Base-by-base conservation (phyloP, 495 filamentous ascomycete genomes). In the Bombardia bombarda region DNA sequence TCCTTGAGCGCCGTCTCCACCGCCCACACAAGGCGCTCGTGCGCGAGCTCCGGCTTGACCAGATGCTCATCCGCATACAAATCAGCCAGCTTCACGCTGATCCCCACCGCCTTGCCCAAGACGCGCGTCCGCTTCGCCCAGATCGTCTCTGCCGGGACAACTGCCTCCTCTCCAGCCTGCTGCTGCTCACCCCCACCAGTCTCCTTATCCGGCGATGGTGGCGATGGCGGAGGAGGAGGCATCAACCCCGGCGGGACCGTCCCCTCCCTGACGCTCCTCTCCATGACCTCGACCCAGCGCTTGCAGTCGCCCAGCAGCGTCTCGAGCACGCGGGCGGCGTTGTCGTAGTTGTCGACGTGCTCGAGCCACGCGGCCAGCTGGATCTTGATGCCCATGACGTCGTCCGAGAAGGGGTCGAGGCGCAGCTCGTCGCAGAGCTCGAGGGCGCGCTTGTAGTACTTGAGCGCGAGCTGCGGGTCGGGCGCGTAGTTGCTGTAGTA, bases 331-430 rank as follows among this genome's bases (percentile, higher is more conserved):
- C 84, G 70, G 32, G 83, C 77, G 0, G 87, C 79, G 43, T 78
- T 77, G 32, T 74, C 67, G 42, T 75, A 76, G 44, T 80, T 63
- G 16, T 80, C 72, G 4, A 82, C 69, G 58, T 84, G 82, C 67
- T 95, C 86, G 49, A 93, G 67, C 68, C 93, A 77, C 12, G 68
- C 71, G 3, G 86, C 81, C 4, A 95, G 60, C 61, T 87, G 80
- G 23, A 95, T 77, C 65, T 86, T 92, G 16, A 99, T 76, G 1
- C 92, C 92, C 36, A 95, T 67, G 12, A 96, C 77, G 53, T 95
- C 92, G 45, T 95, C 84, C 3, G 83, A 86, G 52, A 87, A 92
- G 3, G 84, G 84, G 59, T 96, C 86, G 67, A 99, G 79, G 0
- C 78, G 76, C 32, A 82, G 50, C 54, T 90, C 79, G 16, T 75